phyloP scores from a whole-genome alignment of 805 yeast genomes.

The Wickerhamomyces strasburgensis region DNA sequence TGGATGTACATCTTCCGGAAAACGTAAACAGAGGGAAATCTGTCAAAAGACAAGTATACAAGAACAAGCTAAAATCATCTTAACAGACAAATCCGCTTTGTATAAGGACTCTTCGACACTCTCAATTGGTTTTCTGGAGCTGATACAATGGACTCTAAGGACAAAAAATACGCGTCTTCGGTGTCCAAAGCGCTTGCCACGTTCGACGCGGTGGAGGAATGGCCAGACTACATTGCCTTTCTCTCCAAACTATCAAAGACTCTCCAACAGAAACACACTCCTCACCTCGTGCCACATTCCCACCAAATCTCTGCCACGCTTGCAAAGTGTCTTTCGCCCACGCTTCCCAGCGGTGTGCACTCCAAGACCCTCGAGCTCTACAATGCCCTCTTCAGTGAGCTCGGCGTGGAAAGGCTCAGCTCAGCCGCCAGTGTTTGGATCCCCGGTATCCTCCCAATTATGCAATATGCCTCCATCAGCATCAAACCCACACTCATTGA shows the following conservation, averaged over 20 bases:
- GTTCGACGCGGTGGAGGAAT: constrained; percentile 83
- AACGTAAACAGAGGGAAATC: too few species aligned
- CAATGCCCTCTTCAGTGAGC: constrained; percentile 57
- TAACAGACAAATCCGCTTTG: neutral
- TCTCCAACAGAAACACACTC: constrained; percentile 40
- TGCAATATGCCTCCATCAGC: constrained; percentile 84
- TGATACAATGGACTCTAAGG: constrained; percentile 51
- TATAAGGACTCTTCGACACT: neutral
- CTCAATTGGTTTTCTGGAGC: neutral
- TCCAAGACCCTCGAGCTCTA: constrained; percentile 80
- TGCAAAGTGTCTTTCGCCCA: constrained; percentile 74
- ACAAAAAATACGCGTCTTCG: constrained; percentile 60
- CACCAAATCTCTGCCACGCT: constrained; percentile 63
- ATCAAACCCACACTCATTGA: constrained; percentile 75
- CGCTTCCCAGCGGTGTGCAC: constrained; percentile 93
- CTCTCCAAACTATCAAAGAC: constrained; percentile 75
- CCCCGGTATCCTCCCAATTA: constrained; percentile 86
- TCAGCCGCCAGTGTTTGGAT: constrained; percentile 70
- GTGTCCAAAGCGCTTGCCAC: constrained; percentile 68
- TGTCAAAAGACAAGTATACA: too few species aligned
- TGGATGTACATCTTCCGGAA: too few species aligned
- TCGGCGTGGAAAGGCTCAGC: constrained; percentile 53
- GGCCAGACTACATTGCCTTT: constrained; percentile 98
- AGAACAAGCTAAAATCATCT: neutral
- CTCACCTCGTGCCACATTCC: constrained; percentile 63